Conservation (phyloP, 148 eudicot species). For the Rhododendron ferrugineum region DNA sequence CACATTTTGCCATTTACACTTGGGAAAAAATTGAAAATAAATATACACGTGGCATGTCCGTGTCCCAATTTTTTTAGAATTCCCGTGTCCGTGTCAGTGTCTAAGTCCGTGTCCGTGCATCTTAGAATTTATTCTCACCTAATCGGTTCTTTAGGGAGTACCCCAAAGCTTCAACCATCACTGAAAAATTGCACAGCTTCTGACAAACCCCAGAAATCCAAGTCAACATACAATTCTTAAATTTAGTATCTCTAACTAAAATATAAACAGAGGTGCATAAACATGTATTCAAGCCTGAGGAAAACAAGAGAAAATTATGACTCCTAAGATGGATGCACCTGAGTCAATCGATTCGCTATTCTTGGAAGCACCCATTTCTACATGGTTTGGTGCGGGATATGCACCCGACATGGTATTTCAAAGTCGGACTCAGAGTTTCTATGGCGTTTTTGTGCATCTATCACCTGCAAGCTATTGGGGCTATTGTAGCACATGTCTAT, state of each 20-base stretch:
- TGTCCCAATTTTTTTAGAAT: too few relatives aligned
- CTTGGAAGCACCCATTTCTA: neutral
- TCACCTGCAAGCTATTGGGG: neutral
- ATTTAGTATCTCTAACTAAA: neutral
- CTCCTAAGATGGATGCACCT: neutral
- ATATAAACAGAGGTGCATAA: neutral
- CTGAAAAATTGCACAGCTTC: neutral
- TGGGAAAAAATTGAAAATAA: too few relatives aligned
- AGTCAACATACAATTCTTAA: neutral
- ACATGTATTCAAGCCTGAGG: neutral
- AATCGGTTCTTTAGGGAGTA: neutral
- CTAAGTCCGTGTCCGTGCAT: too few relatives aligned
- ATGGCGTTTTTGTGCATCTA: neutral
- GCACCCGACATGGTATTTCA: neutral
- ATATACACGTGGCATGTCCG: too few relatives aligned
- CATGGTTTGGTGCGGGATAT: neutral
- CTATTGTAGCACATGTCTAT: neutral
- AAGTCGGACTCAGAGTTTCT: neutral
- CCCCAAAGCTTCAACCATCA: neutral
- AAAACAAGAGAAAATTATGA: neutral
- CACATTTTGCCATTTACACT: too few relatives aligned
- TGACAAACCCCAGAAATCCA: neutral
- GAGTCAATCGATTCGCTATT: neutral
- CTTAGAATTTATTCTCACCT: neutral
- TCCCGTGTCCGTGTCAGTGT: too few relatives aligned